These are phyloP conservation scores for Bathelium albidoporum DNA, from an alignment of 495 filamentous ascomycete genomes.

Conservation along the genomic window DNA sequence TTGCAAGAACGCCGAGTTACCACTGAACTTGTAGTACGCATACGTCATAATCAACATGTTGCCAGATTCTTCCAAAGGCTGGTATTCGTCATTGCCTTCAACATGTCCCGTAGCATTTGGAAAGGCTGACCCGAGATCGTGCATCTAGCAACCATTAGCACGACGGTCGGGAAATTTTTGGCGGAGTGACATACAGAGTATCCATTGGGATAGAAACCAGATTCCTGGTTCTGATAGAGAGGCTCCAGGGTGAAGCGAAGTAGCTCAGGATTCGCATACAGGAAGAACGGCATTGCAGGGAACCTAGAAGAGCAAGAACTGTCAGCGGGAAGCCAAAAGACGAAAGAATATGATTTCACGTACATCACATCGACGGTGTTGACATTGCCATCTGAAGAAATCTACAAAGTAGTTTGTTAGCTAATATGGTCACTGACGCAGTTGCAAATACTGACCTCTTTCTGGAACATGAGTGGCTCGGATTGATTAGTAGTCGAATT, in stretches of 20 bases:
- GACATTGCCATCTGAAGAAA: conserved; percentile 15
- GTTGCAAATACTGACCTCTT: conserved; percentile 5
- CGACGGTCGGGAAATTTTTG: neutral
- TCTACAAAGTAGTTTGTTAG: neutral
- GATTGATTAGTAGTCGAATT: neutral
- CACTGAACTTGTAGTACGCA: conserved; percentile 13
- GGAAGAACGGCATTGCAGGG: conserved; percentile 13
- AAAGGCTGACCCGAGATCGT: conserved; percentile 14
- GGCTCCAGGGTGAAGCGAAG: conserved; percentile 11
- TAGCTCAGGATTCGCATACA: conserved; percentile 12
- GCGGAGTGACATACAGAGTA: conserved; percentile 1
- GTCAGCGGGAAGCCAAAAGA: neutral
- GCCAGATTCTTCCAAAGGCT: conserved; percentile 17
- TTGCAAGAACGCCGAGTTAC: neutral
- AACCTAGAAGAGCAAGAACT: neutral
- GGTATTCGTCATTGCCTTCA: conserved; percentile 14
- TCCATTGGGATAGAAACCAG: conserved; percentile 12
- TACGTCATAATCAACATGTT: conserved; percentile 17
- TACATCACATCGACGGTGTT: conserved; percentile 18
- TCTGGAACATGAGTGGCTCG: conserved; percentile 15
- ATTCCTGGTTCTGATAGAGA: conserved; percentile 9
- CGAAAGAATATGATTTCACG: neutral
- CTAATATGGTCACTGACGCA: neutral
- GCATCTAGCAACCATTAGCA: conserved; percentile 4
- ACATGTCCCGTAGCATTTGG: conserved; percentile 18